Evolutionary conservation across 2,329 filamentous ascomycete genomes (phyloP).

Genomic region (Volutella citrinella): DNA sequence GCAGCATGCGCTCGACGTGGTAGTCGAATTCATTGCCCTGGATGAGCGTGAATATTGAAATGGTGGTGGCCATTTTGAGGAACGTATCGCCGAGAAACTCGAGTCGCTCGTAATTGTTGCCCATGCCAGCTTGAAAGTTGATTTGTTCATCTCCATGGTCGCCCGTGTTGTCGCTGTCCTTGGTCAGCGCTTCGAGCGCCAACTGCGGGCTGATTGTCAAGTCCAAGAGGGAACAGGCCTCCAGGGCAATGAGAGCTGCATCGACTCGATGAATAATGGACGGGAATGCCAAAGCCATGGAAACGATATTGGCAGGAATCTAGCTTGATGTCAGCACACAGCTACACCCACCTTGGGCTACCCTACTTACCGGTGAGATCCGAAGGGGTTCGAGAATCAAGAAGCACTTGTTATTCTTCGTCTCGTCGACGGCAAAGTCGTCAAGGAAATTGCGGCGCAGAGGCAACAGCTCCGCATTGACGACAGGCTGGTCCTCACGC

Average conservation of each 20-base stretch:
- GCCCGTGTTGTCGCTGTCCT: conserved; percentile 82
- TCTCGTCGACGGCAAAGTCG: conserved; percentile 53
- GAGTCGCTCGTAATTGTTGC: conserved; percentile 88
- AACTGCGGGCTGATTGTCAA: conserved; percentile 64
- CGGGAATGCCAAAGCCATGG: conserved; percentile 73
- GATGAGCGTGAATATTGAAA: conserved; percentile 75
- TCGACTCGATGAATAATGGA: conserved; percentile 84
- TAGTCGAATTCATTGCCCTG: conserved; percentile 80
- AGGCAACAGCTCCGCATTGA: conserved; percentile 70
- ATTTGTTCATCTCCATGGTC: conserved; percentile 66
- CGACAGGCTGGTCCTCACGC: conserved; percentile 72
- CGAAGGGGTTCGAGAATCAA: conserved; percentile 74
- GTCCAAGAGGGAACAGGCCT: conserved; percentile 65
- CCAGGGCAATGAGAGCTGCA: conserved; percentile 73
- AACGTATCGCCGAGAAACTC: conserved; percentile 94
- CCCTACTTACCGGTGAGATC: conserved; percentile 73
- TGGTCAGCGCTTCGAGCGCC: conserved; percentile 87
- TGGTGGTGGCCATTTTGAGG: conserved; percentile 92
- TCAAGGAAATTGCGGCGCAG: conserved; percentile 84
- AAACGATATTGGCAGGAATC: conserved; percentile 67
- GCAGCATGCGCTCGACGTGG: conserved; percentile 85
- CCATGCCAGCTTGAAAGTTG: conserved; percentile 82
- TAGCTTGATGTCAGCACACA: no score
- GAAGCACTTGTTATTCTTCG: conserved; percentile 50
- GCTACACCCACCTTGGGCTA: no score